Base-by-base conservation (phyloP, 352 stramenopile genomes). In the Phytopythium mirpurense region DNA sequence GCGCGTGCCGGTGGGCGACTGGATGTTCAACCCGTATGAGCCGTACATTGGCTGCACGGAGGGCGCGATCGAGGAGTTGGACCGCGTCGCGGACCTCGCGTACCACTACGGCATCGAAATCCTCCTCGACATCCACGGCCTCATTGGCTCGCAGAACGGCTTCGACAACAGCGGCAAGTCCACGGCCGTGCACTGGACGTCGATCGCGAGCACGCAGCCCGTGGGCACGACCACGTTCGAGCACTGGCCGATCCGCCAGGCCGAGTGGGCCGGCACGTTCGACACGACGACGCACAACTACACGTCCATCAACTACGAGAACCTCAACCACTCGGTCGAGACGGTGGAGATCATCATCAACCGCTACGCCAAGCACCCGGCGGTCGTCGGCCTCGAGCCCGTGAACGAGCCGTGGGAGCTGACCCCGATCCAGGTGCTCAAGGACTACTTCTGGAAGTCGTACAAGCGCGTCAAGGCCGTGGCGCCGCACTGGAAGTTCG, bases 361-460 rank as follows among this genome's bases (percentile, higher is more conserved):
- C 56, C 70, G 77, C 19, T 98, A 98, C 68, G 68, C 72, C 26
- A 74, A 70, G 41, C 76, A 98, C 67, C 84, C 83, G 11, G 85
- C 86, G 10, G 85, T 98, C 11, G 71, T 97, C 23, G 94, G 92
- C 11, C 45, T 98, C 19, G 85, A 98, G 62, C 92, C 93, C 8
- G 89, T 98, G 37, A 98, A 98, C 64, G 95, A 98, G 58, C 95
- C 95, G 18, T 98, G 93, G 93, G 86, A 98, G 68, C 83, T 96
- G 51, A 98, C 93, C 36, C 93, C 93, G 1, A 88, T 98, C 40
- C 52, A 96, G 12, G 68, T 89, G 24, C 70, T 98, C 44, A 97
- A 98, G 65, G 69, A 93, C 19, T 98, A 97, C 68, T 98, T 98
- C 75, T 98, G 91, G 93, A 94, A 98, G 65, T 89, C 85, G 41